These are phyloP conservation scores for Penstemon barbatus DNA, from an alignment of 257 asterid genomes.

Conservation along the genomic window DNA sequence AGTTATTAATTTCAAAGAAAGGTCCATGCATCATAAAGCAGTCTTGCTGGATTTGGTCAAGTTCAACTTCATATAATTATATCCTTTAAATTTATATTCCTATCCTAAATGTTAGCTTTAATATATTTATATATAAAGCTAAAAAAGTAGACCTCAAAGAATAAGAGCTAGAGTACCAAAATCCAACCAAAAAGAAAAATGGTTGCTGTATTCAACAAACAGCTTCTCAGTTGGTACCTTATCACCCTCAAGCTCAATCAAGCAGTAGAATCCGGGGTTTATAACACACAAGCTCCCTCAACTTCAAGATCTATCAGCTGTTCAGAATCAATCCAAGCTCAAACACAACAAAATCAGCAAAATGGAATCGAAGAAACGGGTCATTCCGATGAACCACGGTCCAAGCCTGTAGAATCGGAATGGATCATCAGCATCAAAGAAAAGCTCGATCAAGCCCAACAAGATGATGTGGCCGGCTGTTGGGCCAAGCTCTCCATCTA, in stretches of 20 bases:
- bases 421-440: conserved; percentile 71
- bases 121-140: no score
- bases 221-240: conserved; percentile 87
- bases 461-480: conserved; percentile 59
- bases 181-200: conserved; percentile 34
- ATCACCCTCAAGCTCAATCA: conserved; percentile 83
- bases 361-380: conserved; percentile 24
- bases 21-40: conserved; percentile 18
- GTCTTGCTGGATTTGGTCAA: no score
- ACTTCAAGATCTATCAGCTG: conserved; percentile 40
- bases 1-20: conserved; percentile 14
- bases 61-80: no score
- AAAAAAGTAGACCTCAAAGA: no score
- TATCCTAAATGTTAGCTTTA: not conserved
- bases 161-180: not conserved
- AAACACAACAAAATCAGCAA: conserved; percentile 29
- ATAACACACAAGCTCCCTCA: conserved; percentile 39
- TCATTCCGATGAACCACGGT: conserved; percentile 28
- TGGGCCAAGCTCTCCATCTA: conserved; percentile 79
- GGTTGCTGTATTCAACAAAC: conserved; percentile 93
- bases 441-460: conserved; percentile 68
- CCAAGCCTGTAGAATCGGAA: conserved; percentile 47
- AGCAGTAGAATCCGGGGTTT: conserved; percentile 62
- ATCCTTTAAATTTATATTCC: not conserved
- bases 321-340: conserved; percentile 32